Evolutionary conservation across 2,329 filamentous ascomycete genomes (phyloP), one percentile per base, ranked within the genome.

Genomic region (Biscogniauxia sp.): DNA sequence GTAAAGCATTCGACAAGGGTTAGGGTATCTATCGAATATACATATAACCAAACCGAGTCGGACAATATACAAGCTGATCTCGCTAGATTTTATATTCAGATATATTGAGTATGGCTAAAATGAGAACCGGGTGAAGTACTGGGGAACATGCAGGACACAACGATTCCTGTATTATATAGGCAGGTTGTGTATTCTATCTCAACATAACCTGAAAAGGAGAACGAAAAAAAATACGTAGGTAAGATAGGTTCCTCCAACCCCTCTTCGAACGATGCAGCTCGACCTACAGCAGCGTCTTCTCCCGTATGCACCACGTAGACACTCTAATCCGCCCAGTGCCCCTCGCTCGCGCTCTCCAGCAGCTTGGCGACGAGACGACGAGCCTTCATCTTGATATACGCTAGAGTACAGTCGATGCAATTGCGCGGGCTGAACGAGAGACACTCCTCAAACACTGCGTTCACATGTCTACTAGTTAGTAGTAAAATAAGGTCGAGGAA

Each of bases 371-470:
- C 60, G 19, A 77, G 73, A 23, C 23, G 23, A 23, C 23, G 4
- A 78, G 60, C 9, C 9, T 75, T 72, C 70, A 78, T 76, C 65
- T 78, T 75, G 9, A 69, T 71, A 41, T 76, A 76, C 20, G 76
- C 76, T 19, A 78, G 70, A 54, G 72, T 77, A 26, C 56, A 62
- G 2, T 72, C 74, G 45, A 76, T 57, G 37, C 75, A 76, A 20
- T 72, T 73, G 19, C 74, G 56, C 20, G 74, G 71, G 1, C 76
- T 72, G 13, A 70, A 57, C 19, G 67, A 66, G 58, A 62, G 9
- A 57, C n/a, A 57, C 5, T 62, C 57, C 3, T 57, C 60, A 13
- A 62, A 32, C 7, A 13, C 28, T 7, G 11, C 11, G 6, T 13
- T 32, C 28, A 13, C 28, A 7, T 9, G 26, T 9, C n/a, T n/a